Base-by-base conservation (phyloP, 306 rosid species). In the Trichosanthes truncata region DNA sequence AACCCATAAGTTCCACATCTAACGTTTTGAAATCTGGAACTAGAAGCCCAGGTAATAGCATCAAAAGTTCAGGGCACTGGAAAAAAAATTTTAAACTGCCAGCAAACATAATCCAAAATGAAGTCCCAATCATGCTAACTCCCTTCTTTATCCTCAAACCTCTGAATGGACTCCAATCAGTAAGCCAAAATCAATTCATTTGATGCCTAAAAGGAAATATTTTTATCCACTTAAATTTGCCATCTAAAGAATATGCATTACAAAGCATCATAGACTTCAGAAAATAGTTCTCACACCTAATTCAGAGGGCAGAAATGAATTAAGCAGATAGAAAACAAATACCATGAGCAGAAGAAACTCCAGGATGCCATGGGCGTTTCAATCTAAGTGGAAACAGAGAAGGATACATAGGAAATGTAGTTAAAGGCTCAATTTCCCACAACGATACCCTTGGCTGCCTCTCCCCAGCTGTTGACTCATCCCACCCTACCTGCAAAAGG, bases 391-490 rank as follows among this genome's bases (percentile, higher is more conserved):
- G 97, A 87, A 93, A 93, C 48, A 93, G 82, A 15, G 97, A 93
- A 56, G 97, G 96, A 75, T 93, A 93, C 96, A 93, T 90, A 12
- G 97, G 97, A 81, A 93, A 93, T 41, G 93, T 93, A 65, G 97
- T 93, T 68, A 93, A 86, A 76, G 97, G 97, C 86, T 93, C 97
- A 82, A 93, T 93, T 86, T 93, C 97, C 97, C 97, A 93, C 78
- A 93, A 83, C 1, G 96, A 93, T 15, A 93, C 97, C 45, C 97
- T 82, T 40, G 97, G 97, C 83, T 86, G 96, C 82, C 97, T 88
- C 77, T 93, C 97, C 55, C 93, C 96, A 48, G 93, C 91, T 33
- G 97, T 89, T 71, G 97, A 91, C 84, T 93, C 97, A 80, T 93
- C 97, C 97, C 97, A 93, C 79, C 97, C 97, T 57, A 93, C 97